These are phyloP conservation scores for Tympanopsis confertula DNA, from an alignment of 2,329 filamentous ascomycete species.

Conservation along the genomic window DNA sequence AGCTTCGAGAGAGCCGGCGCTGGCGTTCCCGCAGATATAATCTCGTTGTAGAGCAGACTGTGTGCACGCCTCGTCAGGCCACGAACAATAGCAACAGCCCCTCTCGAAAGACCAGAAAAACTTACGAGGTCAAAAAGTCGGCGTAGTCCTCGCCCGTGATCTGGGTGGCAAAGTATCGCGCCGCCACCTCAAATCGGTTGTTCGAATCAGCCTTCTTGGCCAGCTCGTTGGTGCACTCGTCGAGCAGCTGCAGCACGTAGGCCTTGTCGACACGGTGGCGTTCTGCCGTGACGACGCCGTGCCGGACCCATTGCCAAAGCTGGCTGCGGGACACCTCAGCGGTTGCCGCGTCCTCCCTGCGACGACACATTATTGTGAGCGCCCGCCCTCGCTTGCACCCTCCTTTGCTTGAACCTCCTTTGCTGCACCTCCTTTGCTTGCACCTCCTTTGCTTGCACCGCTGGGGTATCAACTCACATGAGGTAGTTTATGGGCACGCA, in stretches of 20 bases:
- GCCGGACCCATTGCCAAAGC: constrained; percentile 88
- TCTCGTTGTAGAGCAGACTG: background rate
- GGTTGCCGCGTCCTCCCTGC: constrained; percentile 94
- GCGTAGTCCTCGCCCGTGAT: constrained; percentile 95
- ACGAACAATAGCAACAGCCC: background rate
- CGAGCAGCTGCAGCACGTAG: constrained; percentile 75
- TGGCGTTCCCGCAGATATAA: background rate
- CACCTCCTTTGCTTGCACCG: too few relatives aligned
- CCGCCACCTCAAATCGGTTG: constrained; percentile 83
- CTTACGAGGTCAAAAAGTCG: constrained; percentile 68
- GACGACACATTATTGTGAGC: too few relatives aligned
- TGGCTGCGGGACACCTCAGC: constrained; percentile 90
- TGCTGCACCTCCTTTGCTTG: too few relatives aligned
- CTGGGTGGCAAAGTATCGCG: constrained; percentile 84
- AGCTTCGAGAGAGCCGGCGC: background rate
- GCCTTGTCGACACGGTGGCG: constrained; percentile 89
- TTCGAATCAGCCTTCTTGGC: constrained; percentile 66
- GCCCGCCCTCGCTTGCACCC: too few relatives aligned
- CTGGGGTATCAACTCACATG: too few relatives aligned
- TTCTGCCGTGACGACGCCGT: constrained; percentile 65
- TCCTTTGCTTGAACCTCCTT: too few relatives aligned
- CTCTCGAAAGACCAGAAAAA: background rate
- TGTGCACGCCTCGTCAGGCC: background rate
- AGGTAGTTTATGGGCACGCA: constrained; percentile 96
- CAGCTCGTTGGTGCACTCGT: constrained; percentile 72